Evolutionary conservation across 2,329 filamentous ascomycete genomes (phyloP).

Genomic region (Monilinia polystroma): DNA sequence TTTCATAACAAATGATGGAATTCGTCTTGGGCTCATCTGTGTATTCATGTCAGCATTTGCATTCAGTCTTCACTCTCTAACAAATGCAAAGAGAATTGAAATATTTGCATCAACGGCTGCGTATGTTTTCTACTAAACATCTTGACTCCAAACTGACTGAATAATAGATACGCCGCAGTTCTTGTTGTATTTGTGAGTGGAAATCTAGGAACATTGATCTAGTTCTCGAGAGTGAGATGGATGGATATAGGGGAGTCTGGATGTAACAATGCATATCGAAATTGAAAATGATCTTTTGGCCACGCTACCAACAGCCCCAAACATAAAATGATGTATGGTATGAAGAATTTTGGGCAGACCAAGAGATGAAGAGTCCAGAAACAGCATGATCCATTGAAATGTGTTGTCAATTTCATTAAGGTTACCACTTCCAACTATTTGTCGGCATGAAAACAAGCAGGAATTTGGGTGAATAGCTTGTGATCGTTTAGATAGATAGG

Average conservation of each 20-base stretch:
- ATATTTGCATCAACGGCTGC: slow-evolving; percentile 3
- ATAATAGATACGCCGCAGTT: not conserved
- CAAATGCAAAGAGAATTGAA: not conserved
- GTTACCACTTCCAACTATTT: not conserved
- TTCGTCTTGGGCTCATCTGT: not conserved
- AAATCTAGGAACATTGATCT: not conserved
- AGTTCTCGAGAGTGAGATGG: not conserved
- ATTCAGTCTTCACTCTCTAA: not conserved
- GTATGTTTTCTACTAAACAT: not conserved
- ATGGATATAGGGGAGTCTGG: not conserved
- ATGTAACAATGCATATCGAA: not conserved
- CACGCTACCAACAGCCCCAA: not conserved
- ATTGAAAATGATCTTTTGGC: not conserved
- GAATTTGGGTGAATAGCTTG: not conserved
- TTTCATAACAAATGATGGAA: not conserved
- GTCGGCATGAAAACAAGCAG: not conserved
- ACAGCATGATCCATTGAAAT: not conserved
- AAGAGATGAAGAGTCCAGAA: not conserved
- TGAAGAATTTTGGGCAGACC: not conserved
- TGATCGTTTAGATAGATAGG: not conserved
- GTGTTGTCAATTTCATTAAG: not conserved
- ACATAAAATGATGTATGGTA: not conserved
- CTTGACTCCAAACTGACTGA: not conserved
- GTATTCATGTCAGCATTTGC: not conserved
- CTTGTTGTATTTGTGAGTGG: not conserved